These are phyloP conservation scores for Cercospora sojina DNA, from an alignment of 2,329 filamentous ascomycete genomes.

Conservation along the genomic window DNA sequence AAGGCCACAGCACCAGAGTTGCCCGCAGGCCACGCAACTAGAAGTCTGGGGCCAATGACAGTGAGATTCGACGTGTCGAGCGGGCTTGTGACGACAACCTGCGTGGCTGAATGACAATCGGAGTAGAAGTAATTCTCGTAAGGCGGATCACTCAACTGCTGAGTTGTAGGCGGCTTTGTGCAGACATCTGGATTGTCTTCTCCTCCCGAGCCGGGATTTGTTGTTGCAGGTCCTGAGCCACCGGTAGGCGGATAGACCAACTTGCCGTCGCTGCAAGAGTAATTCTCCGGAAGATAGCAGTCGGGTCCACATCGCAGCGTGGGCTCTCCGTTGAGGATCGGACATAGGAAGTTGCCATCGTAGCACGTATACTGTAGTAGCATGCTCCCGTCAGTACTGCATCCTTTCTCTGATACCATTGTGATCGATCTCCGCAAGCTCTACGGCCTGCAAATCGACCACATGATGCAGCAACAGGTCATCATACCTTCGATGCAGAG, in stretches of 20 bases:
- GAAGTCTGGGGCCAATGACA: conserved; percentile 58
- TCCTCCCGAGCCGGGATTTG: neutral
- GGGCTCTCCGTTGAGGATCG: conserved; percentile 37
- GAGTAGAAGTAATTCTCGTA: conserved; percentile 67
- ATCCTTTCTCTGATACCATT: neutral
- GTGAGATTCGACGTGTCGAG: conserved; percentile 53
- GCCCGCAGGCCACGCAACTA: conserved; percentile 62
- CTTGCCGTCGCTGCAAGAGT: conserved; percentile 30
- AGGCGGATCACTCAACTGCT: conserved; percentile 56
- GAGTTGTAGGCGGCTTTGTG: conserved; percentile 36
- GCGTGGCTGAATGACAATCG: conserved; percentile 59
- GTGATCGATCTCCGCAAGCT: neutral
- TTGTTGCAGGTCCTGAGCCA: neutral
- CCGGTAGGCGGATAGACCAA: conserved; percentile 33
- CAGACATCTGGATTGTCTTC: conserved; percentile 14
- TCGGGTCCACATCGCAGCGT: conserved; percentile 40
- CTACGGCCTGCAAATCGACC: neutral
- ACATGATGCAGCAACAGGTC: neutral
- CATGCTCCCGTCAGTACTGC: neutral
- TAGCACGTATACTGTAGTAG: conserved; percentile 41
- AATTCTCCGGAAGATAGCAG: conserved; percentile 40
- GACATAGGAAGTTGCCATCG: conserved; percentile 40
- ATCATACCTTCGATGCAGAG: conserved; percentile 9
- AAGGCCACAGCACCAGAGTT: conserved; percentile 61
- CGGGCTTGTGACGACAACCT: conserved; percentile 62